Conservation (phyloP, 2,329 filamentous ascomycete genomes). For the Metarhizium rileyi region DNA sequence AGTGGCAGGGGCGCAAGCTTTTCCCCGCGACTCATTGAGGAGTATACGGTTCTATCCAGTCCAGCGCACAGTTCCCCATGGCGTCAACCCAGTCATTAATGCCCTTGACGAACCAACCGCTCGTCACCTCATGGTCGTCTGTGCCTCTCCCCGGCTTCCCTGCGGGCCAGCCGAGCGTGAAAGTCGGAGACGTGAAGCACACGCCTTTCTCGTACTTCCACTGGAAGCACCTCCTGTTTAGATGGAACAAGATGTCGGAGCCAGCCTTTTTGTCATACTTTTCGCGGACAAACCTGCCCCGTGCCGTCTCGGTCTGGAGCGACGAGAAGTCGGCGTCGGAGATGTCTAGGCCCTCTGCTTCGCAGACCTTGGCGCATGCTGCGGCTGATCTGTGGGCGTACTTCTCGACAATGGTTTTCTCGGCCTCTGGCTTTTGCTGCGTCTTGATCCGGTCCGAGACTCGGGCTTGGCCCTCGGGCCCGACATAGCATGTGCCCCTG, state of each 20-base stretch:
- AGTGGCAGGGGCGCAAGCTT: not conserved
- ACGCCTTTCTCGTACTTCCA: slow-evolving; percentile 34
- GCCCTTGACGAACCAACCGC: slow-evolving; percentile 37
- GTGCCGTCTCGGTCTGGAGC: slow-evolving; percentile 18
- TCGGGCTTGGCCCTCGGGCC: slow-evolving; percentile 25
- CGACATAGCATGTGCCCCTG: slow-evolving; percentile 36
- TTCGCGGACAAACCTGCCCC: slow-evolving; percentile 17
- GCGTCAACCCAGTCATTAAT: slow-evolving; percentile 38
- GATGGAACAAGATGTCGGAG: slow-evolving; percentile 16
- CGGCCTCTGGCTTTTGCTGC: slow-evolving; percentile 27
- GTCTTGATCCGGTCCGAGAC: slow-evolving; percentile 21
- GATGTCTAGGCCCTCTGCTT: slow-evolving; percentile 27
- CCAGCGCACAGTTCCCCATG: slow-evolving; percentile 31
- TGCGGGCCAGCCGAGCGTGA: slow-evolving; percentile 33
- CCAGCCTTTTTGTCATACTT: slow-evolving; percentile 16
- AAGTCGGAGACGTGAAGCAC: slow-evolving; percentile 33
- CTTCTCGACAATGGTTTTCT: slow-evolving; percentile 32
- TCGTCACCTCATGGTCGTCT: slow-evolving; percentile 22
- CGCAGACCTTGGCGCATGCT: slow-evolving; percentile 40
- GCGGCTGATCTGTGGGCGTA: slow-evolving; percentile 34
- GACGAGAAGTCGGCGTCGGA: slow-evolving; percentile 23
- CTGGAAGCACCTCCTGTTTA: slow-evolving; percentile 33
- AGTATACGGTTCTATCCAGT: slow-evolving; percentile 25
- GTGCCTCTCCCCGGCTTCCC: slow-evolving; percentile 14
- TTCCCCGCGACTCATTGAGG: not conserved